Conservation (phyloP, 2,329 filamentous ascomycete species). For the Esteya vermicola region DNA sequence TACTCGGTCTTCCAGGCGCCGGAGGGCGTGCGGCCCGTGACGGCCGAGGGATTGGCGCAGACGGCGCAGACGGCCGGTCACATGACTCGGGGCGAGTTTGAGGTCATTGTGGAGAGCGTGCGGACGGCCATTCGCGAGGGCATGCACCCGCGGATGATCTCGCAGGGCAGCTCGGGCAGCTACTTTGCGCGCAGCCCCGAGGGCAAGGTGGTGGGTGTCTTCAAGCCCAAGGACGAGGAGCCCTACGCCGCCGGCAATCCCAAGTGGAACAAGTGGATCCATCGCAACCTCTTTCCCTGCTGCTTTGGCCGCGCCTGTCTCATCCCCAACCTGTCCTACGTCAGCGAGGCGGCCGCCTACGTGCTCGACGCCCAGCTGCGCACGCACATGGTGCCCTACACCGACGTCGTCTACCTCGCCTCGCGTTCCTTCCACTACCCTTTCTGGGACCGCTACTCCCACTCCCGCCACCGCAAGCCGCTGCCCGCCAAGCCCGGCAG, state of each 20-base stretch:
- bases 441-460: constrained; percentile 86
- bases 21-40: constrained; percentile 70
- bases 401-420: constrained; percentile 83
- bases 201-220: constrained; percentile 92
- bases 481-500: constrained; percentile 85
- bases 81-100: constrained; percentile 70
- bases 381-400: constrained; percentile 90
- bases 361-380: constrained; percentile 81
- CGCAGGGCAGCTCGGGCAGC: constrained; percentile 92
- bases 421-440: constrained; percentile 98
- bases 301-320: constrained; percentile 91
- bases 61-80: constrained; percentile 11
- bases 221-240: constrained; percentile 98
- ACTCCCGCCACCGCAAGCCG: constrained; percentile 73
- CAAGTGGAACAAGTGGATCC: constrained; percentile 99
- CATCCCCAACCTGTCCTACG: constrained; percentile 94
- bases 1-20: constrained; percentile 94
- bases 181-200: constrained; percentile 90
- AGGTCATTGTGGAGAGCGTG: constrained; percentile 82
- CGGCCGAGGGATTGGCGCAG: constrained; percentile 55
- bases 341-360: constrained; percentile 94
- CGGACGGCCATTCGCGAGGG: constrained; percentile 76
- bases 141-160: constrained; percentile 88
- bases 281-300: constrained; percentile 92
- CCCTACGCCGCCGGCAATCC: constrained; percentile 94